A percentile compares a stretch with the other conserved stretches of the same genome.
Conservation (phyloP, 2,329 filamentous ascomycete genomes). For the Delphinella strobiligena region DNA sequence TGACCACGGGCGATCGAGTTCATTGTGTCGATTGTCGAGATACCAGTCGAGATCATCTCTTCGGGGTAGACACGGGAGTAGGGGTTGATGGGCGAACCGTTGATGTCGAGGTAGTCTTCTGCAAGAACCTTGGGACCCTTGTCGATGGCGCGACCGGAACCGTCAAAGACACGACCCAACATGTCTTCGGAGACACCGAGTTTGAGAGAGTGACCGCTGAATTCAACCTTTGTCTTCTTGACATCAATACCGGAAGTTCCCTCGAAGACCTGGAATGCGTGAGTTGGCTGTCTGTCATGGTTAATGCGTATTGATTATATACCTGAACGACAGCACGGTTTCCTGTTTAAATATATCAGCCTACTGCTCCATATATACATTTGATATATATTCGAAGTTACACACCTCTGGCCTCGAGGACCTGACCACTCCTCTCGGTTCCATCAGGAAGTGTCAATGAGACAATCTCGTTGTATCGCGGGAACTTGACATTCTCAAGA, state of each 20-base stretch:
- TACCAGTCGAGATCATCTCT: conserved; percentile 99
- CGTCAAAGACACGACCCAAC: conserved; percentile 97
- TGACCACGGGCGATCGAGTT: conserved; percentile 85
- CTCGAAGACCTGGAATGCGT: conserved; percentile 67
- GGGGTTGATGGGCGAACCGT: conserved; percentile 96
- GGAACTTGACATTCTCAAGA: conserved; percentile 97
- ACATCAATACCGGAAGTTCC: conserved; percentile 96
- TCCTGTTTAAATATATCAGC: too few relatives aligned
- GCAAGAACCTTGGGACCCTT: conserved; percentile 97
- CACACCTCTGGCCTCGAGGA: conserved; percentile 90
- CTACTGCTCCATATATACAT: too few relatives aligned
- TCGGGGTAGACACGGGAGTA: conserved; percentile 97
- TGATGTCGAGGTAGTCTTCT: conserved; percentile 98
- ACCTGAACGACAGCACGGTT: conserved; percentile 93
- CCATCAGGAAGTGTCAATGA: conserved; percentile 92
- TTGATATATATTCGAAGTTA: too few relatives aligned
- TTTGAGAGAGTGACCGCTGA: conserved; percentile 93
- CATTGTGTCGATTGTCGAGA: conserved; percentile 98
- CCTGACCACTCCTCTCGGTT: conserved; percentile 83
- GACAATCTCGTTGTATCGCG: conserved; percentile 95
- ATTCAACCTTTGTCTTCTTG: conserved; percentile 97
- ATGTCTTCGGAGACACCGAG: conserved; percentile 99
- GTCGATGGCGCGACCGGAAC: conserved; percentile 94
- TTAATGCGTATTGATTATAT: conserved; percentile 16
- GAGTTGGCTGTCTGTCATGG: background rate